These are phyloP conservation scores for Xanthoconium stramineum DNA, from an alignment of 768 basidiomycete species.

Conservation along the genomic window DNA sequence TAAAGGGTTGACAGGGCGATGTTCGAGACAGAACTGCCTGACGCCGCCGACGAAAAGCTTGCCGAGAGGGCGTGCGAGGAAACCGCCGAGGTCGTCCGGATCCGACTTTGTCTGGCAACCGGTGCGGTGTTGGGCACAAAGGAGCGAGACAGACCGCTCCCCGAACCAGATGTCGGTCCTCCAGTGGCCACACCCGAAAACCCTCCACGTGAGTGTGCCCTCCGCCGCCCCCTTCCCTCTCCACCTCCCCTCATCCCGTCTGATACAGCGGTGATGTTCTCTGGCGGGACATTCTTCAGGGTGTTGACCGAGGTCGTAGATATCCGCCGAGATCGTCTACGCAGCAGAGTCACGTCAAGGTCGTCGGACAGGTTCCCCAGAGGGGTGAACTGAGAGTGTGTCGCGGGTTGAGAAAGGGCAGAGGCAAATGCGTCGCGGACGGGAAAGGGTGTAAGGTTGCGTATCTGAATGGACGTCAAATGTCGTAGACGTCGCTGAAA, in stretches of 20 bases:
- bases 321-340: conserved; percentile 56
- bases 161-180: conserved; percentile 5
- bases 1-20: conserved; percentile 34
- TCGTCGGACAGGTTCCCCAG: conserved; percentile 66
- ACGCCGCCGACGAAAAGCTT: conserved; percentile 4
- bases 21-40: conserved; percentile 7
- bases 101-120: conserved; percentile 36
- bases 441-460: conserved; percentile 83
- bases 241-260: conserved; percentile 25
- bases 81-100: conserved; percentile 51
- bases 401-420: conserved; percentile 64
- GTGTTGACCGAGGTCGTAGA: conserved; percentile 58
- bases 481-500: conserved; percentile 70
- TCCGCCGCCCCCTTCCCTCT: conserved; percentile 40
- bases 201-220: conserved; percentile 46
- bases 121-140: conserved; percentile 20
- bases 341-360: conserved; percentile 56
- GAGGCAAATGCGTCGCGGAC: conserved; percentile 71
- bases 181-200: conserved; percentile 29
- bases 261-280: conserved; percentile 35
- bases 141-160: conserved; percentile 17
- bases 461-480: conserved; percentile 67
- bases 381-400: conserved; percentile 55
- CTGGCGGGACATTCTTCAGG: conserved; percentile 43
- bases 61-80: conserved; percentile 35